Percentiles rank a stretch among this genome's conserved stretches.
These are phyloP conservation scores for Aspergillus transmontanensis DNA, from an alignment of 2,329 filamentous ascomycete species.

Conservation along the genomic window DNA sequence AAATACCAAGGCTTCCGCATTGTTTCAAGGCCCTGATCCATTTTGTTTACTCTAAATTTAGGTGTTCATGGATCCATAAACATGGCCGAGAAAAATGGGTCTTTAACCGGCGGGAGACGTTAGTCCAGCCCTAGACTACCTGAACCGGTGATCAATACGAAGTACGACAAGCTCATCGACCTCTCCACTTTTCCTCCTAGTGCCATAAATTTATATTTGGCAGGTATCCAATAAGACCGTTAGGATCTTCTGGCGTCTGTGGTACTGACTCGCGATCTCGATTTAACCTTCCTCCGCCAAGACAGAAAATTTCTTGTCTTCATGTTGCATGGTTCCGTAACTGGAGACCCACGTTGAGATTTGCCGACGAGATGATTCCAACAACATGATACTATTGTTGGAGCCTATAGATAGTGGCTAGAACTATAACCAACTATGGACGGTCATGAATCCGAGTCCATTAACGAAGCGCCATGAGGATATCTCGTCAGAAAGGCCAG, in stretches of 20 bases:
- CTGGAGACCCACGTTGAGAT: neutral
- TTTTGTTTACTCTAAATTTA: constrained; percentile 3
- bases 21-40: neutral
- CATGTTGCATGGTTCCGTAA: neutral
- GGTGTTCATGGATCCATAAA: neutral
- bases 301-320: neutral
- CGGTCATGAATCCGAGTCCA: too few species aligned
- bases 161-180: neutral
- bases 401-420: neutral
- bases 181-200: neutral
- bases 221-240: neutral
- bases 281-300: neutral
- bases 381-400: neutral
- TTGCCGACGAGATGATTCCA: neutral
- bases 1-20: neutral
- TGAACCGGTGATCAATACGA: neutral
- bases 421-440: neutral
- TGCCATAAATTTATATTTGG: neutral
- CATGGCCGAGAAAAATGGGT: neutral
- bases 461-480: too few species aligned
- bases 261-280: neutral
- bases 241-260: neutral
- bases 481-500: too few species aligned
- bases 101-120: neutral
- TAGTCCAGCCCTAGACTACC: neutral